Conservation (phyloP, 1,284 basidiomycete species). For the Peniophora sp. region DNA sequence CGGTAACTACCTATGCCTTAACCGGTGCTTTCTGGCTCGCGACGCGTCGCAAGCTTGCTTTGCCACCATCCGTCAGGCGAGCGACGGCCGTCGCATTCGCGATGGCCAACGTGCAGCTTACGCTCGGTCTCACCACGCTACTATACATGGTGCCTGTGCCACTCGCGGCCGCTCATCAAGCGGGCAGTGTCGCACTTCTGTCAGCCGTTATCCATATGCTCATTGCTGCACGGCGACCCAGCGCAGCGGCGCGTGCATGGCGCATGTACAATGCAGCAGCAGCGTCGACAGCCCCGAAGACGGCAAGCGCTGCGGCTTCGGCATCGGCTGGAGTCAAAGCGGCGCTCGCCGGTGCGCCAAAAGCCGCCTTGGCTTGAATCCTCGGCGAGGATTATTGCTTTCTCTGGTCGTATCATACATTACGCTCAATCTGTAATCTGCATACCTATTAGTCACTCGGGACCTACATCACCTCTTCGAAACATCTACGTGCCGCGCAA, state of each 20-base stretch:
- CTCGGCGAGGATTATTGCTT: not conserved
- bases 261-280: slow-evolving; percentile 24
- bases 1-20: slow-evolving; percentile 73
- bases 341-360: not conserved
- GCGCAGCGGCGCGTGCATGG: slow-evolving; percentile 60
- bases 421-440: not conserved
- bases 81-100: slow-evolving; percentile 67
- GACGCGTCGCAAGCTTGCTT: slow-evolving; percentile 41
- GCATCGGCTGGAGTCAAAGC: not conserved
- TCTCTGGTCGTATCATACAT: not conserved
- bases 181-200: slow-evolving; percentile 84
- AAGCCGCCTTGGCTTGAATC: not conserved
- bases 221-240: slow-evolving; percentile 67
- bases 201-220: slow-evolving; percentile 80
- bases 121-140: slow-evolving; percentile 87
- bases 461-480: not conserved
- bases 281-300: slow-evolving; percentile 5
- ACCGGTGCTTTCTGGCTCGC: slow-evolving; percentile 59
- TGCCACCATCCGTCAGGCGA: slow-evolving; percentile 64
- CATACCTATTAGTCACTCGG: slow-evolving; percentile 4
- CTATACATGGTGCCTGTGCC: slow-evolving; percentile 92
- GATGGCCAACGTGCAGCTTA: slow-evolving; percentile 82
- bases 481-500: not conserved
- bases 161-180: slow-evolving; percentile 91
- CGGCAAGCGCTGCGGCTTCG: not conserved